Evolutionary conservation across 805 yeast genomes (phyloP).

Genomic region (Priceomyces medius): DNA sequence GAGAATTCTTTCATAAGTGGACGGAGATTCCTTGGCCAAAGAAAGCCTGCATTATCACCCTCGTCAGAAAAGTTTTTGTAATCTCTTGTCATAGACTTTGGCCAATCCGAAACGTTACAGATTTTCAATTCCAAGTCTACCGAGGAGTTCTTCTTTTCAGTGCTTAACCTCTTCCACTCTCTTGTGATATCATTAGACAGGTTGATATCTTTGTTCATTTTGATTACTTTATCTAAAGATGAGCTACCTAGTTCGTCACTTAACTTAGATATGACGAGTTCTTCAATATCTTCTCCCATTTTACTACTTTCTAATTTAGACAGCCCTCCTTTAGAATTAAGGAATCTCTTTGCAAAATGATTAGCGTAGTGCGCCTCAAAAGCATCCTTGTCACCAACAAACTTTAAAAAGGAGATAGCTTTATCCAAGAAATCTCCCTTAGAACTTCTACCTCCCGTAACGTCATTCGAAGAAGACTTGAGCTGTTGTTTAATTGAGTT

Average conservation of each 20-base stretch:
- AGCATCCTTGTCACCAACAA: slow-evolving; percentile 76
- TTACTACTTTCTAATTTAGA: slow-evolving; percentile 20
- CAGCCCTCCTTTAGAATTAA: slow-evolving; percentile 32
- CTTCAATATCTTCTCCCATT: slow-evolving; percentile 61
- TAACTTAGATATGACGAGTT: slow-evolving; percentile 60
- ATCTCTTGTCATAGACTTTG: slow-evolving; percentile 46
- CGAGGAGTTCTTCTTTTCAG: slow-evolving; percentile 8
- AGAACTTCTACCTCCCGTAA: slow-evolving; percentile 16
- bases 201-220: slow-evolving; percentile 81
- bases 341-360: slow-evolving; percentile 78
- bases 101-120: slow-evolving; percentile 46
- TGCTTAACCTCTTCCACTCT: slow-evolving; percentile 34
- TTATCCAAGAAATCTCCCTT: slow-evolving; percentile 46
- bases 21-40: slow-evolving; percentile 42
- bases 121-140: slow-evolving; percentile 42
- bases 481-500: slow-evolving; percentile 34
- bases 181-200: slow-evolving; percentile 38
- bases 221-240: slow-evolving; percentile 75
- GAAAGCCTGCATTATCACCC: slow-evolving; percentile 21
- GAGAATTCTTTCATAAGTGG: slow-evolving; percentile 37
- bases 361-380: slow-evolving; percentile 84
- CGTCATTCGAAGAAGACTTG: slow-evolving; percentile 19
- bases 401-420: slow-evolving; percentile 62
- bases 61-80: slow-evolving; percentile 31
- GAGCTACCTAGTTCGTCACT: slow-evolving; percentile 78